A percentile compares a stretch with the other conserved stretches of the same genome.
Evolutionary conservation across 257 asterid genomes (phyloP).

Genomic region (Nicotiana knightiana): DNA sequence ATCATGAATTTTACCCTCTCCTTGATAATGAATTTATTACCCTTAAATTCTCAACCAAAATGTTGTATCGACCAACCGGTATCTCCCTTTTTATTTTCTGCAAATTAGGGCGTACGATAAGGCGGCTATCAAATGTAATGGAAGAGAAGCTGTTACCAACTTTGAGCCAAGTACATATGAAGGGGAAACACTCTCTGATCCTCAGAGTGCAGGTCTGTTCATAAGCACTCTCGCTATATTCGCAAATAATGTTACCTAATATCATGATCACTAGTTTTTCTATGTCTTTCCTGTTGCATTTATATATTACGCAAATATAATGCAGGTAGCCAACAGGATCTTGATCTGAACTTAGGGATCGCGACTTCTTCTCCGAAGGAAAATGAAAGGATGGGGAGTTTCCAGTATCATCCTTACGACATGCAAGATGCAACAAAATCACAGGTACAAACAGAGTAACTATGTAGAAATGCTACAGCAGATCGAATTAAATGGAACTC

Average conservation of each 20-base stretch:
- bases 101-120: conserved; percentile 67
- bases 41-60: conserved; percentile 21
- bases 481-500: background rate
- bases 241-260: background rate
- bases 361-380: conserved; percentile 41
- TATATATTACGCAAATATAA: background rate
- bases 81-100: conserved; percentile 26
- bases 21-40: conserved; percentile 22
- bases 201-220: conserved; percentile 31
- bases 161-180: conserved; percentile 54
- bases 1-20: conserved; percentile 22
- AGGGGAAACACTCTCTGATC: conserved; percentile 19
- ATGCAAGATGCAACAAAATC: conserved; percentile 30
- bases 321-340: conserved; percentile 43
- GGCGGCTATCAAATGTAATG: conserved; percentile 68
- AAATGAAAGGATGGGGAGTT: conserved; percentile 25
- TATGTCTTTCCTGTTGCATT: background rate
- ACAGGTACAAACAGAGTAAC: conserved; percentile 25
- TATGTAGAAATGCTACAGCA: background rate
- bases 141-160: conserved; percentile 73
- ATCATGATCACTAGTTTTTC: background rate
- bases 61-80: conserved; percentile 23
- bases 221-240: background rate
- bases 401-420: conserved; percentile 41
- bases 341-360: conserved; percentile 69